These are phyloP conservation scores for Monilinia polystroma DNA, from an alignment of 2,329 filamentous ascomycete genomes.

Conservation along the genomic window DNA sequence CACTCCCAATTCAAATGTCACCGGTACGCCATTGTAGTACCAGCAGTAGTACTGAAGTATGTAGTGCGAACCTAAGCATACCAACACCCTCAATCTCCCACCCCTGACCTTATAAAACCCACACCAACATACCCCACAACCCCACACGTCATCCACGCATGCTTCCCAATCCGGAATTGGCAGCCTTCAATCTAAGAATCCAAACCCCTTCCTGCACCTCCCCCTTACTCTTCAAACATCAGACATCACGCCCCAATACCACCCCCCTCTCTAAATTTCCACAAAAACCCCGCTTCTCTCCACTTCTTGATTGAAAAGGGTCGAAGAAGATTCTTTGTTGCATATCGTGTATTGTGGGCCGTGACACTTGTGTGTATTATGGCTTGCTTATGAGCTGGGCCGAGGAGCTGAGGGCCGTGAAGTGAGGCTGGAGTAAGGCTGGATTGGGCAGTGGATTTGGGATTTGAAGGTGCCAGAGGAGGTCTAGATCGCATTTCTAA, in stretches of 20 bases:
- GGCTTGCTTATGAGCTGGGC: background rate
- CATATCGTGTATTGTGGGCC: constrained; percentile 15
- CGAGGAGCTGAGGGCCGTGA: background rate
- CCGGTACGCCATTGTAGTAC: too few relatives aligned
- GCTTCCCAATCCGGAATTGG: background rate
- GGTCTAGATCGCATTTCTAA: background rate
- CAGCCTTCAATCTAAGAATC: background rate
- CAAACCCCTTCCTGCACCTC: background rate
- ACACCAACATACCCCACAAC: constrained; percentile 12
- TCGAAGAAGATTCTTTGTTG: constrained; percentile 2
- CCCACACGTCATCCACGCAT: constrained; percentile 2
- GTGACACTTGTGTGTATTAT: constrained; percentile 11
- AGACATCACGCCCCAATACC: background rate
- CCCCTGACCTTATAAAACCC: background rate
- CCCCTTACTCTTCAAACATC: background rate
- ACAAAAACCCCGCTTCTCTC: constrained; percentile 16
- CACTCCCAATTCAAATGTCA: too few relatives aligned
- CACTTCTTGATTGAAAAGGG: constrained; percentile 6
- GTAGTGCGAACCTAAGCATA: background rate
- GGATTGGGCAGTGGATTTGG: background rate
- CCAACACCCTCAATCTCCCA: background rate
- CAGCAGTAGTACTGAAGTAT: too few relatives aligned
- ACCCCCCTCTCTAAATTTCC: background rate
- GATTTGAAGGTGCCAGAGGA: background rate
- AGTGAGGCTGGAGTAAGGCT: background rate